phyloP scores from a whole-genome alignment of 441 rosid genomes.

The Capsella rubella region DNA sequence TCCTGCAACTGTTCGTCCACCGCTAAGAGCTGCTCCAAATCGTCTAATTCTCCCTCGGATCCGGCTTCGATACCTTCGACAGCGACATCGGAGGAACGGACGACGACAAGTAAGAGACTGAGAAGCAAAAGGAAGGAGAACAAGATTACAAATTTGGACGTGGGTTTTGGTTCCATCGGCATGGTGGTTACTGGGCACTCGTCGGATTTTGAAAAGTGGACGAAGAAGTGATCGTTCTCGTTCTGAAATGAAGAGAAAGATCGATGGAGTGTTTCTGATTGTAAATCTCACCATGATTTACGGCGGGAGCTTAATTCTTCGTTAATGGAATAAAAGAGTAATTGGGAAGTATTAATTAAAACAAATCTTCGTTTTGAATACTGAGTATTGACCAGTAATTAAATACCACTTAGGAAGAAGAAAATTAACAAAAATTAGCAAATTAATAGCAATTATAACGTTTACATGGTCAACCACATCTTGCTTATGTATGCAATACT shows the following conservation, averaged over 20 bases:
- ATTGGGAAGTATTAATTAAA: not conserved
- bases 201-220: conserved; percentile 24
- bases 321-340: not conserved
- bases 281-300: conserved; percentile 19
- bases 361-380: not conserved
- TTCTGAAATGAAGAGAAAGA: conserved; percentile 25
- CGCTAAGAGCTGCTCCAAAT: conserved; percentile 65
- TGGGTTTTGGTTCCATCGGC: conserved; percentile 49
- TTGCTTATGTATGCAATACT: not conserved
- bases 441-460: too few relatives aligned
- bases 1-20: conserved; percentile 59
- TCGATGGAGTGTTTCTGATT: not conserved
- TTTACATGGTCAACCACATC: too few relatives aligned
- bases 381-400: not conserved
- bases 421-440: too few relatives aligned
- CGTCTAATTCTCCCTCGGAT: conserved; percentile 53
- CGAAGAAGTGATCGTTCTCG: conserved; percentile 30
- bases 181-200: conserved; percentile 38
- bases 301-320: conserved; percentile 29
- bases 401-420: too few relatives aligned
- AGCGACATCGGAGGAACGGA: conserved; percentile 49
- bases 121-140: conserved; percentile 52
- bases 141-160: conserved; percentile 53
- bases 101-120: conserved; percentile 38
- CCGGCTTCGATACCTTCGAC: conserved; percentile 44